Evolutionary conservation across 176 grass and related monocot species (phyloP), one percentile per base, ranked within the genome.

Genomic region (Avena eriantha): DNA sequence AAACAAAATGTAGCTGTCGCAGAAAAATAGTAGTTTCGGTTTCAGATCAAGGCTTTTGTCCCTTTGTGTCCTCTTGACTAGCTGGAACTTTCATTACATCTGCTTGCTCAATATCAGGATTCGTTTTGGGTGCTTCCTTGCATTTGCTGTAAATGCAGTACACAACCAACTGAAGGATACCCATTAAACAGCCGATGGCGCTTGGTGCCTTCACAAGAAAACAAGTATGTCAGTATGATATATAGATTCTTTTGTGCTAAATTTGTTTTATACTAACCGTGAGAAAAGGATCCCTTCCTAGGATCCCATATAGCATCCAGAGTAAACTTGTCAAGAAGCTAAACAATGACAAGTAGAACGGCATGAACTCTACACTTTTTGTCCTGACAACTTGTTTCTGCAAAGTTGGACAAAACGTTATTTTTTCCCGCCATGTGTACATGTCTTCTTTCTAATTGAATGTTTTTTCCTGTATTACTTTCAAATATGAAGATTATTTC

Each of bases 351-450:
- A 97, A 31, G 63, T 94, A 87, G 90, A 94, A 94, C 66, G 94
- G 94, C 94, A 97, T 97, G 90, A 92, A 97, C 77, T 94, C 90
- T 77, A 94, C 92, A 54, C 94, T 97, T 65, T 90, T 97, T 13
- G 92, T 94, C 92, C 39, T 88, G 39, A 94, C 85, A 31, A 97
- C 94, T 89, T 84, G 90, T 87, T 88, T 91, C 92, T 94, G 83
- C 65, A 80, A 84, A 79, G 65, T 3, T 54, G 35, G 5, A 68
- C 24, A 43, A 33, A 68, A 45, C 35, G 79, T 80, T 81, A 5
- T 1, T 55, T 43, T 43, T 17, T 34, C 65, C 17, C 18, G 8
- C 4, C 24, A 71, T 84, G 64, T 34, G 64, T 14, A 67, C 26
- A 33, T 16, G 23, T 26, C 23, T 51, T 75, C 45, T 51, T 43